Conservation (phyloP, 164 flowering plant genomes). For the Warburgia ugandensis region DNA sequence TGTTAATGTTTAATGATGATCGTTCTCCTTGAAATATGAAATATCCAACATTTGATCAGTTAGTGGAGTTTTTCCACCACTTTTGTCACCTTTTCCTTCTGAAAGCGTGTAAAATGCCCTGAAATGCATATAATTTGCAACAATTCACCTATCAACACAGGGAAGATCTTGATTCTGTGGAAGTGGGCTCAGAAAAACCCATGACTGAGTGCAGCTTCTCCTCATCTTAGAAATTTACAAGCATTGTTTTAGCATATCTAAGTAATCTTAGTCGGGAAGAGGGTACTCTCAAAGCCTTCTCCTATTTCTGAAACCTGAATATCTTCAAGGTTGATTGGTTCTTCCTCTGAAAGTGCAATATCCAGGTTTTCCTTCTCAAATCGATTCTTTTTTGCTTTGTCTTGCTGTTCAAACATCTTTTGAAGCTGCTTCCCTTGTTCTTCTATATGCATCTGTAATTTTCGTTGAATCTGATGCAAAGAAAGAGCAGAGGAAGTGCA, state of each 20-base stretch:
- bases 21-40: too few relatives aligned
- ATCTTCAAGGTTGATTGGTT: slow-evolving; percentile 20
- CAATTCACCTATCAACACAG: too few relatives aligned
- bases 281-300: slow-evolving; percentile 25
- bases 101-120: too few relatives aligned
- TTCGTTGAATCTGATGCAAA: slow-evolving; percentile 46
- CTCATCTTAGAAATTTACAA: background rate
- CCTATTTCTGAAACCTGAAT: slow-evolving; percentile 16
- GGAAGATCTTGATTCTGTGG: background rate
- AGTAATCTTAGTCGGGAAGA: slow-evolving; percentile 31
- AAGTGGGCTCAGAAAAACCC: background rate
- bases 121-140: too few relatives aligned
- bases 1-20: too few relatives aligned
- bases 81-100: too few relatives aligned
- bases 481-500: background rate
- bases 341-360: slow-evolving; percentile 12
- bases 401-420: slow-evolving; percentile 57
- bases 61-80: too few relatives aligned
- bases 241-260: slow-evolving; percentile 3
- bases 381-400: slow-evolving; percentile 24
- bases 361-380: slow-evolving; percentile 19
- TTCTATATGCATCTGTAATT: slow-evolving; percentile 63
- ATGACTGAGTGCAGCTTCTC: slow-evolving; percentile 6
- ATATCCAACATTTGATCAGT: too few relatives aligned
- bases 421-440: slow-evolving; percentile 66